A percentile compares a stretch with the other conserved stretches of the same genome.
Conservation (phyloP, 306 rosid species). For the Dryas octopetala region DNA sequence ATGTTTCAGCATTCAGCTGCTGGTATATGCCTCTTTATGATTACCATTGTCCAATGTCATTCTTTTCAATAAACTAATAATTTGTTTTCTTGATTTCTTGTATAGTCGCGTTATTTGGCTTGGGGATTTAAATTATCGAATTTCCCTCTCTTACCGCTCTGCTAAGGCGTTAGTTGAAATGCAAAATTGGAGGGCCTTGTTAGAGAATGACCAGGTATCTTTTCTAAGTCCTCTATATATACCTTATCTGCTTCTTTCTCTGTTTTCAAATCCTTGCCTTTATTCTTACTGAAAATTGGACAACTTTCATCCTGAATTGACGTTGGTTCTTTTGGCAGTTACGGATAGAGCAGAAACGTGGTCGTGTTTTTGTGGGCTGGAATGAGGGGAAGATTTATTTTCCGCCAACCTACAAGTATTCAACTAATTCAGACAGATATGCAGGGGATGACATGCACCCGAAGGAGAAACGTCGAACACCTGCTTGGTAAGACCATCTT, state of each 20-base stretch:
- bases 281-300: neutral
- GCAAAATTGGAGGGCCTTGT: slow-evolving; percentile 99
- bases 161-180: slow-evolving; percentile 98
- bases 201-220: slow-evolving; percentile 94
- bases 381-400: slow-evolving; percentile 96
- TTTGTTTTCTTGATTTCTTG: slow-evolving; percentile 12
- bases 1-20: neutral
- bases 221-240: slow-evolving; percentile 14
- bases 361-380: slow-evolving; percentile 87
- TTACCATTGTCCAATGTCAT: neutral
- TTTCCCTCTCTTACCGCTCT: slow-evolving; percentile 85
- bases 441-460: slow-evolving; percentile 95
- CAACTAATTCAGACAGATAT: slow-evolving; percentile 95
- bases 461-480: slow-evolving; percentile 93
- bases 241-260: neutral
- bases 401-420: slow-evolving; percentile 98
- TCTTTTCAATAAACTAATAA: slow-evolving; percentile 24
- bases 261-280: slow-evolving; percentile 16
- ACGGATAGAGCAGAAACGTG: slow-evolving; percentile 88
- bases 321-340: slow-evolving; percentile 53
- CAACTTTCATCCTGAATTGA: slow-evolving; percentile 20
- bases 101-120: slow-evolving; percentile 96
- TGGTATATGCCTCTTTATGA: neutral
- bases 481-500: slow-evolving; percentile 78
- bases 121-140: slow-evolving; percentile 97